Evolutionary conservation across 169 alveolate species (phyloP).

Genomic region (Plasmodium berghei): DNA sequence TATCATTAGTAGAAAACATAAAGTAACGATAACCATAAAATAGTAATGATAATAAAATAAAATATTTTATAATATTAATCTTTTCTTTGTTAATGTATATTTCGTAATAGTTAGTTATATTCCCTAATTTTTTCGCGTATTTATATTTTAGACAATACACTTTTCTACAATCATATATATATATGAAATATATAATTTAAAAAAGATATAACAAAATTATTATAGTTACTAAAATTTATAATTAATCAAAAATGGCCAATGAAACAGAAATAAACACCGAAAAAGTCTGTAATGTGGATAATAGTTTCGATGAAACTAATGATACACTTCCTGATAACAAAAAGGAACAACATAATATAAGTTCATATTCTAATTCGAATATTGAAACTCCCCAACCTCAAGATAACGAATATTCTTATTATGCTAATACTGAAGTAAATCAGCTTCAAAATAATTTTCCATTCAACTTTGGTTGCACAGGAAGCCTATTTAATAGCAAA

Average conservation of each 20-base stretch:
- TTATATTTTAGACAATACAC: background rate
- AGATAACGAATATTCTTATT: conserved; percentile 34
- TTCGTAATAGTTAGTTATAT: too few species aligned
- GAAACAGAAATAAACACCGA: conserved; percentile 9
- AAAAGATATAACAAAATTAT: conserved; percentile 1
- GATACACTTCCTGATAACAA: conserved; percentile 37
- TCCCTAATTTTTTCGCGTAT: too few species aligned
- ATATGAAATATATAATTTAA: conserved; percentile 2
- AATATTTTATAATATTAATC: too few species aligned
- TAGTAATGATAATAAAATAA: too few species aligned
- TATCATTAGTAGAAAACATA: too few species aligned
- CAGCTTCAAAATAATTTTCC: conserved; percentile 26
- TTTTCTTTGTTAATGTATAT: too few species aligned
- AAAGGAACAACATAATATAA: conserved; percentile 11
- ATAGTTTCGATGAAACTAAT: conserved; percentile 40
- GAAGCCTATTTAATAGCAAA: conserved; percentile 46
- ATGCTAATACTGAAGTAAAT: conserved; percentile 32
- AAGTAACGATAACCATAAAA: too few species aligned
- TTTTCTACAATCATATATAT: conserved; percentile 3
- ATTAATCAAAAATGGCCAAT: too few species aligned
- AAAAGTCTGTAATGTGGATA: conserved; percentile 31
- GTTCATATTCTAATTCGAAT: conserved; percentile 26
- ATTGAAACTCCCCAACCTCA: conserved; percentile 29
- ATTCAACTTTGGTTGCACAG: conserved; percentile 20
- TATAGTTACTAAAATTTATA: too few species aligned